Evolutionary conservation across 352 stramenopile genomes (phyloP), one percentile per base, ranked within the genome.

Genomic region (Globisporangium uncinulatum): DNA sequence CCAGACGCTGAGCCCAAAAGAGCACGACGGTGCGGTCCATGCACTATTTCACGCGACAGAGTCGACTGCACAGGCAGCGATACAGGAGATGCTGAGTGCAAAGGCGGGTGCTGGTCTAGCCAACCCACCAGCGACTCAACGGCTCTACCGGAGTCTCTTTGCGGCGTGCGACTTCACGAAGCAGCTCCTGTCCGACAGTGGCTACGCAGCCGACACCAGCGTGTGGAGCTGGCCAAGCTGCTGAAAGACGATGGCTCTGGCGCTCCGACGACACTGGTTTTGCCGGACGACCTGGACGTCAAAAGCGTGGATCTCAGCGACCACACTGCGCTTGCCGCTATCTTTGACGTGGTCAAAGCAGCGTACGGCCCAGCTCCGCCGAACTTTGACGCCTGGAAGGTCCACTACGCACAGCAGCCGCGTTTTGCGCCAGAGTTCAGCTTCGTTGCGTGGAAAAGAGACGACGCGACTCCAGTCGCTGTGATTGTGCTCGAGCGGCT

Each of bases 401-500:
- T 34, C 24, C 58, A 63, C 44, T 69, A 63, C 36, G 24, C 48
- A 17, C 32, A 66, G 50, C 42, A 54, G 10, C 63, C 63, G 1
- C 53, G 57, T 1, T 59, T 69, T 8, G 63, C 48, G 0, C 36
- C 63, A 0, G 63, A 69, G 34, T 44, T 69, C 6, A 66, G 48
- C 42, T 69, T 62, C 14, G 43, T 62, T 1, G 49, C 54, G 19
- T 62, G 54, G 48, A 14, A 61, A 29, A 52, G 21, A 7, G 41
- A 56, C n/a, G 15, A 21, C 0, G 24, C 19, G 9, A 47, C 54
- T 8, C 3, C 10, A 10, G 41, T 57, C 17, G 52, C 52, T 32
- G 52, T 29, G 10, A 21, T 57, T 9, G 41, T n/a, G 42, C 17
- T 51, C 29, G 52, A 57, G 42, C 29, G 42, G 41, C 10, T 57